Base-by-base conservation (phyloP, 2,329 filamentous ascomycete genomes). In the Alternaria gaisen region DNA sequence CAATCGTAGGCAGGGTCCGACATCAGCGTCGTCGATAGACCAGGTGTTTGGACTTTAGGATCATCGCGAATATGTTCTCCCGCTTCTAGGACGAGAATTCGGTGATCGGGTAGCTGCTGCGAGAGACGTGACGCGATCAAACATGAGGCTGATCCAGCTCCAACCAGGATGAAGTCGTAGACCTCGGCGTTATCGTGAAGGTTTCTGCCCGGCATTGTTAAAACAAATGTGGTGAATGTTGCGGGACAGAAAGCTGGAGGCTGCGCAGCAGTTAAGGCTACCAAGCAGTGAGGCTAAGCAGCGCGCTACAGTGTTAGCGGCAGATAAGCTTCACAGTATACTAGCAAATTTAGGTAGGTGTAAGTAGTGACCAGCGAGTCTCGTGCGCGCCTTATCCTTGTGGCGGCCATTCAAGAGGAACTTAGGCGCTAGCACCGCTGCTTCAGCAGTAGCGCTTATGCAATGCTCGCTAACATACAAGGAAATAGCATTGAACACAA, bases 81-180 rank as follows among this genome's bases (percentile, higher is more conserved):
- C 11, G 65, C 65, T 60, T 68, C 64, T 0, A 70, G 54, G 38
- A 70, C 52, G 14, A 70, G 58, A 20, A 67, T 59, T 10, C 32
- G 51, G 24, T 61, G 61, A 30, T 60, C 24, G 14, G 61, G 63
- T 8, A 65, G 53, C 44, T 56, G 48, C n/a, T 63, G 53, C 14
- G 67, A 68, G 41, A 69, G 63, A 53, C 67, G 65, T 14, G 65
- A 65, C n/a, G 61, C 54, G 41, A 68, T 55, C 34, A 68, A 58
- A 24, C 65, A 69, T 36, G 65, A 66, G 1, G 67, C 63, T 51
- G 67, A 65, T n/a, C 65, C 67, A 4, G 57, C 63, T 16, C 67
- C 67, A 14, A 69, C 53, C 9, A 69, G 41, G 26, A 66, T 55
- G 48, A 62, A 68, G 56, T 69, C 65, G 36, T 63, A 69, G 20